phyloP scores from a whole-genome alignment of 768 basidiomycete genomes.

The Xerocomellus amylosporus region DNA sequence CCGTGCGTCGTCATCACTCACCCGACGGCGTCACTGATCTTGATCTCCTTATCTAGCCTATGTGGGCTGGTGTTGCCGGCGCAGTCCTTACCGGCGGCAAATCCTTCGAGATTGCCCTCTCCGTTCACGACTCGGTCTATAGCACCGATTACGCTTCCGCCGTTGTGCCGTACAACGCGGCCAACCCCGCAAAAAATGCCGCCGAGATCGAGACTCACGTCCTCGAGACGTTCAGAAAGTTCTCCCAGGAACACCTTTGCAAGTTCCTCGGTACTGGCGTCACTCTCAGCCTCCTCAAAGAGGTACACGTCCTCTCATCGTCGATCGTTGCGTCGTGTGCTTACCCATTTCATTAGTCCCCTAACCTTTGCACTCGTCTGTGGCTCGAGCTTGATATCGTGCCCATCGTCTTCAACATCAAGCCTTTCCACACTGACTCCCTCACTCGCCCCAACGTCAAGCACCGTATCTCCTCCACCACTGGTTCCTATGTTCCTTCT shows the following conservation, averaged over 20 bases:
- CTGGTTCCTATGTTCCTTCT: slow-evolving; percentile 74
- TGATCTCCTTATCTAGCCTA: slow-evolving; percentile 51
- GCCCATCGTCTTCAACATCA: slow-evolving; percentile 84
- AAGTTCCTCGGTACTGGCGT: slow-evolving; percentile 86
- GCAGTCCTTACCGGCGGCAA: slow-evolving; percentile 55
- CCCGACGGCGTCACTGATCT: neutral
- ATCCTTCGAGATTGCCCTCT: slow-evolving; percentile 69
- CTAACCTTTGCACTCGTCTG: slow-evolving; percentile 80
- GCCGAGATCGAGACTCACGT: slow-evolving; percentile 63
- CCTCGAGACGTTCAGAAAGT: slow-evolving; percentile 63
- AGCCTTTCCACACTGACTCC: slow-evolving; percentile 77
- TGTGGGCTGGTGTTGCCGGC: slow-evolving; percentile 85
- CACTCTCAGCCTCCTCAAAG: slow-evolving; percentile 64
- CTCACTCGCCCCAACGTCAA: slow-evolving; percentile 76
- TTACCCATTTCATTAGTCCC: slow-evolving; percentile 44
- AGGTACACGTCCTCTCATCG: slow-evolving; percentile 41
- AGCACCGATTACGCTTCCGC: slow-evolving; percentile 72
- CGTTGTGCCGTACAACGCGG: slow-evolving; percentile 49
- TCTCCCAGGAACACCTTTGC: slow-evolving; percentile 74
- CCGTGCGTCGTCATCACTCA: slow-evolving; percentile 42
- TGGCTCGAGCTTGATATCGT: slow-evolving; percentile 85
- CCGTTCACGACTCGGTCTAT: slow-evolving; percentile 84
- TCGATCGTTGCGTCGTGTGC: slow-evolving; percentile 13
- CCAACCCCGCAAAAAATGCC: slow-evolving; percentile 53
- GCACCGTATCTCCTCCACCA: slow-evolving; percentile 78